Evolutionary conservation across 441 rosid species (phyloP), one percentile per base, ranked within the genome.

Genomic region (Metrosideros polymorpha): DNA sequence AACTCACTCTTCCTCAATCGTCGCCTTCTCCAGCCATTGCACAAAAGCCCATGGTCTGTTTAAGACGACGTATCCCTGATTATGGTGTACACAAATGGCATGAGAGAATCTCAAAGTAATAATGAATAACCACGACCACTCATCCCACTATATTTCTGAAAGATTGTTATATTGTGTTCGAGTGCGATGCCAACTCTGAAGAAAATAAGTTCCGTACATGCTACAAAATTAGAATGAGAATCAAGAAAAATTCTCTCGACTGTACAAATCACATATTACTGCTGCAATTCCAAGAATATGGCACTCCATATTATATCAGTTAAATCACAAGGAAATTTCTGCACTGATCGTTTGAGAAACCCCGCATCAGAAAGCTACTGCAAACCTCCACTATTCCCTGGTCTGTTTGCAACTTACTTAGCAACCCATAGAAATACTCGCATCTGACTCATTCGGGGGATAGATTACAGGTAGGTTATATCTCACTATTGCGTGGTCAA

Each of bases 31-130:
- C 87, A 94, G 92, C 95, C 95, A 94, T 56, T 94, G 97, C 85
- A 94, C 97, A 57, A 94, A 94, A 2, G 97, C 97, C 95, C 97
- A 94, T 53, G 97, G 97, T 90, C 97, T 92, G 87, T 94, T 94
- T 88, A 94, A 91, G 86, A 94, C 97, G 83, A 94, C 91, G 88
- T 94, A 94, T 86, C 97, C 95, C 97, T 94, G 92, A 17, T 82
- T 39, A 83, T 9, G 3, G 27, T 71, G 79, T 7, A 8, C 52
- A 42, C 85, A 84, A 71, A 52, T 71, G 49, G 79, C 84, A 54
- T 42, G 83, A 86, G 27, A 43, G 25, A 22, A 50, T 83, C 15
- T 32, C 27, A 6, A 54, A 54, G 12, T 83, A 52, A 32, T 22
- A 52, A 30, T 51, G 43, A 52, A 39, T 18, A 47, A 54, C 47